Evolutionary conservation across 352 stramenopile genomes (phyloP).

Genomic region (Pythium pyrilobum): DNA sequence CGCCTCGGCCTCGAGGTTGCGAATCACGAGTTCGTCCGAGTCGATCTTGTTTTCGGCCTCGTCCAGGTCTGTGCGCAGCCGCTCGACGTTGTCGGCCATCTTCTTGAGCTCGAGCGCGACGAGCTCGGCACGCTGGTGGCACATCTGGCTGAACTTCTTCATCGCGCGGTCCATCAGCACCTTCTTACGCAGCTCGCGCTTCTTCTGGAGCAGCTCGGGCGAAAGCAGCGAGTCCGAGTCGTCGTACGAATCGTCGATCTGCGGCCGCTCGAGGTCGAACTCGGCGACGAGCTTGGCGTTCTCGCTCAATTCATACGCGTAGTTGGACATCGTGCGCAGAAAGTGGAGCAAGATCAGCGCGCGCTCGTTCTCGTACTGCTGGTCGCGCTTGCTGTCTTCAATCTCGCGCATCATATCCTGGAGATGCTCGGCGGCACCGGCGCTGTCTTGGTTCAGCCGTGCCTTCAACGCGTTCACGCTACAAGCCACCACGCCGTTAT

Average conservation of each 20-base stretch:
- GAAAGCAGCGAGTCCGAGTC: conserved; percentile 28
- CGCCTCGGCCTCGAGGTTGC: conserved; percentile 54
- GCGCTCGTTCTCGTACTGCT: conserved; percentile 55
- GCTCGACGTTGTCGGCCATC: conserved; percentile 34
- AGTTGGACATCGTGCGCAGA: conserved; percentile 45
- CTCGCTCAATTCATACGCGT: conserved; percentile 41
- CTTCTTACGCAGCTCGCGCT: conserved; percentile 62
- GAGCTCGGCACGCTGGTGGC: conserved; percentile 50
- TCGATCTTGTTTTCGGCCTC: conserved; percentile 70
- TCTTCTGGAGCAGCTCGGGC: conserved; percentile 63
- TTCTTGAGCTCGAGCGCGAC: conserved; percentile 56
- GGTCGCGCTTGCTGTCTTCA: conserved; percentile 60
- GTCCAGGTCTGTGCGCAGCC: conserved; percentile 47
- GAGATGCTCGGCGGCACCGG: conserved; percentile 52
- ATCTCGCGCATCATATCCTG: conserved; percentile 63
- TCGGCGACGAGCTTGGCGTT: conserved; percentile 42
- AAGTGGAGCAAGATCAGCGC: conserved; percentile 46
- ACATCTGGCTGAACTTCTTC: conserved; percentile 64
- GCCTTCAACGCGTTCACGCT: conserved; percentile 72
- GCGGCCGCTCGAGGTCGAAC: conserved; percentile 40
- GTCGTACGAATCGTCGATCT: conserved; percentile 20
- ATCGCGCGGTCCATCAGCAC: conserved; percentile 68
- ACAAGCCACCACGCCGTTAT: too few species aligned
- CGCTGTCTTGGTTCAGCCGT: conserved; percentile 64
- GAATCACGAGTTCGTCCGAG: conserved; percentile 57